Evolutionary conservation across 106 monocot species (phyloP), one percentile per base, ranked within the genome.

Genomic region (Alisma plantagoaquatica): DNA sequence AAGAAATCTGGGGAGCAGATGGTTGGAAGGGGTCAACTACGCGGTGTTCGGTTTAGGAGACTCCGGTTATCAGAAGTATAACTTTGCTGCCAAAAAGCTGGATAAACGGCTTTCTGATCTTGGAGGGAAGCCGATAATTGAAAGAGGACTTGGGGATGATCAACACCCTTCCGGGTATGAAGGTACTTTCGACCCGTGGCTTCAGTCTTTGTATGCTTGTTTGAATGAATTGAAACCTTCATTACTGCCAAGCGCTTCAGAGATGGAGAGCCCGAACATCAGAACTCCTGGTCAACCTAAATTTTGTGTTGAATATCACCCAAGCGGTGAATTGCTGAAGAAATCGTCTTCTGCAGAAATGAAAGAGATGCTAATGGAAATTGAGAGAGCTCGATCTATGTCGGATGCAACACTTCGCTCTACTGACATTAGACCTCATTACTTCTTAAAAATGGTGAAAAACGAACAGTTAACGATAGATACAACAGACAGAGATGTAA

Each of bases 31-130:
- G n/a, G 60, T 88, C 55, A 62, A 62, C 10, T 78, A 76, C 76
- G 78, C 94, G 31, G 88, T 88, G 10, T 96, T 96, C 69, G 94
- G 94, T 20, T 68, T 96, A n/a, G 88, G 94, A 22, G 88, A 96
- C 61, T 88, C 94, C 35, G 77, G 88, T 26, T 94, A 94, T 65
- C 87, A 88, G 60, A 87, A 94, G 57, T 94, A 88, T 49, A 88
- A 94, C 66, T 84, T 91, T 76, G 49, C 88, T 59, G 84, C 84
- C 49, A 96, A 96, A 66, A 84, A 84, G 48, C 62, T 96, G 63
- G 96, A 96, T 61, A 84, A 59, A 73, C 80, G 88, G 73, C 70
- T 96, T 48, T 52, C 46, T 41, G 70, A 84, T 65, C 68, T 96
- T 56, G 88, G 96, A 54, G 81, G 78, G 46, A 74, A 65, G 43